Base-by-base conservation (phyloP, 2,329 filamentous ascomycete species). In the Ascocoryne sarcoides region DNA sequence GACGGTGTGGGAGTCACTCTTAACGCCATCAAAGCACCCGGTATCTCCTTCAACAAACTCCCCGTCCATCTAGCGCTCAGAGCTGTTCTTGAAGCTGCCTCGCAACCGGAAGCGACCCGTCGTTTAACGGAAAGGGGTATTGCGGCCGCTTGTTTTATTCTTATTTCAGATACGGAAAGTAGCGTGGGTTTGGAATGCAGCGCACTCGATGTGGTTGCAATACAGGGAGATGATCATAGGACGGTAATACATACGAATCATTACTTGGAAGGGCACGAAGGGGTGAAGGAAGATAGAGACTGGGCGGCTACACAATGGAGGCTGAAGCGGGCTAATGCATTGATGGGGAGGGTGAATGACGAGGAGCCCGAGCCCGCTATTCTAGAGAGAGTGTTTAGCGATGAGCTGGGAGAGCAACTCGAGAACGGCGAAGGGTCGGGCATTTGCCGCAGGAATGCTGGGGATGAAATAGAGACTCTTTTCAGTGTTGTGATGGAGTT, bases 41-140 rank as follows among this genome's bases (percentile, higher is more conserved):
- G 73, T 2, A 63, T 73, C 28, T 61, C 69, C 43, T 52, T 61
- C 2, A 55, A 53, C 3, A 64, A 65, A 9, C 51, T 77, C 8
- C 74, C 75, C 0, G 68, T 69, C 14, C 75, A 79, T 54, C 57
- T 78, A 10, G 73, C 66, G 0, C 61, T 79, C n/a, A 61, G 74
- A 12, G 61, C 66, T 41, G 69, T 63, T 17, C 59, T 79, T 4
- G 70, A 77, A 34, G 68, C 66, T 43, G 37, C 30, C 2, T 67
- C 62, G 2, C 56, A 60, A 0, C 56, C 58, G 0, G 65, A 67
- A 20, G 74, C 73, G 1, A 62, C 72, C 3, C 38, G 53, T 2
- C 61, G 57, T 16, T 51, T 76, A n/a, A 62, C 51, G n/a, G 50
- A 77, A 8, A 60, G 68, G 40, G 73, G 73, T 10, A 64, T 77